Percentiles rank a stretch among this genome's conserved stretches.
Evolutionary conservation across 2,329 filamentous ascomycete genomes (phyloP).

Genomic region (Pseudogymnoascus verrucosus): DNA sequence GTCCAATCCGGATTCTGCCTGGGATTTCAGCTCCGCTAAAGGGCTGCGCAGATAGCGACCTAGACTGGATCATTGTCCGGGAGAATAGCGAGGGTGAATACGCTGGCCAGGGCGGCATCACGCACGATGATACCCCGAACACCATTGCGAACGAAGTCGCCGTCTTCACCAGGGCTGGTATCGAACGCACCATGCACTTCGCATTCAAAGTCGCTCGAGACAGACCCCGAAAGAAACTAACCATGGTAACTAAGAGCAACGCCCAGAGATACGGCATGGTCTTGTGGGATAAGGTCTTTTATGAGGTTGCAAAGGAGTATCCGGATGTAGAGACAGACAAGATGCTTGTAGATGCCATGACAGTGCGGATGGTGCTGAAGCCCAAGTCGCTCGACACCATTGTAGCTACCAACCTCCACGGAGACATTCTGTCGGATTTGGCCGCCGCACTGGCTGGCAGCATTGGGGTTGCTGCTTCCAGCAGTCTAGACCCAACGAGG

Average conservation of each 20-base stretch:
- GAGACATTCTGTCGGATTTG: conserved; percentile 61
- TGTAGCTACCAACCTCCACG: conserved; percentile 52
- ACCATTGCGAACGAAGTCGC: conserved; percentile 52
- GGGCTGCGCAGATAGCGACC: conserved; percentile 35
- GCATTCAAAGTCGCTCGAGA: conserved; percentile 47
- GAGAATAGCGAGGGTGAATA: conserved; percentile 61
- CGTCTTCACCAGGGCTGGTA: conserved; percentile 51
- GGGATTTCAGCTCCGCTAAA: conserved; percentile 47
- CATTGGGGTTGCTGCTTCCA: conserved; percentile 62
- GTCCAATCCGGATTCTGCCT: conserved; percentile 49
- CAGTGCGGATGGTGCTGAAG: conserved; percentile 45
- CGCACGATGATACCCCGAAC: conserved; percentile 48
- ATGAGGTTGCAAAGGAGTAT: conserved; percentile 46
- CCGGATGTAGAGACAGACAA: conserved; percentile 52
- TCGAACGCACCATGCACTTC: conserved; percentile 53
- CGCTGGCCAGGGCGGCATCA: conserved; percentile 52
- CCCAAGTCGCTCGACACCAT: conserved; percentile 51
- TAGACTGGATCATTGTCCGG: conserved; percentile 57
- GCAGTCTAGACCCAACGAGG: conserved; percentile 53
- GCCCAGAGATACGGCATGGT: conserved; percentile 58
- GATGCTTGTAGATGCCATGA: conserved; percentile 51
- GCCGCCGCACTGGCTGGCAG: conserved; percentile 60
- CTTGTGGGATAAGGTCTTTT: conserved; percentile 55
- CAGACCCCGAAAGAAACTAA: conserved; percentile 47
- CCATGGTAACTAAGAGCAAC: conserved; percentile 57